A percentile compares a stretch with the other conserved stretches of the same genome.
Evolutionary conservation across 1,139 yeast species (phyloP).

Genomic region (Pichia sp.): DNA sequence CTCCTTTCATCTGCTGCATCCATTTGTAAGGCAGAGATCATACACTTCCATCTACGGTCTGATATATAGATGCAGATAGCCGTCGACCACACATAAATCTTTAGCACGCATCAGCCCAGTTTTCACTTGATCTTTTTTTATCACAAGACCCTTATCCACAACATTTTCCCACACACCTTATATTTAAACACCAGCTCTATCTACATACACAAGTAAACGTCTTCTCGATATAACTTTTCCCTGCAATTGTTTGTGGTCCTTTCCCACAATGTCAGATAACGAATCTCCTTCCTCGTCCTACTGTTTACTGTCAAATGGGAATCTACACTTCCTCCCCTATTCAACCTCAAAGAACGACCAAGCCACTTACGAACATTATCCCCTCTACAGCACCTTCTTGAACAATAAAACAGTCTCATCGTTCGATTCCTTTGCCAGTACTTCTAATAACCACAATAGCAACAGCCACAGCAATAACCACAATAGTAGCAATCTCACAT

Average conservation of each 20-base stretch:
- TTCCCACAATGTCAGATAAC: conserved; percentile 6
- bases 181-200: not conserved
- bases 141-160: not conserved
- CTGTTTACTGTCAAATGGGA: conserved; percentile 31
- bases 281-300: conserved; percentile 21
- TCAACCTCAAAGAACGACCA: conserved; percentile 4
- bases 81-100: not conserved
- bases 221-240: not conserved
- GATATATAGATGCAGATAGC: not conserved
- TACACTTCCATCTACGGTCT: no score
- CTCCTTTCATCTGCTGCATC: no score
- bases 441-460: not conserved
- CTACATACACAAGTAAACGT: not conserved
- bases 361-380: conserved; percentile 6
- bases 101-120: not conserved
- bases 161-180: not conserved
- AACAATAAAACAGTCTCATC: conserved; percentile 23
- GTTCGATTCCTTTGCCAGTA: conserved; percentile 7
- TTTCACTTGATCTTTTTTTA: not conserved
- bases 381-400: conserved; percentile 18
- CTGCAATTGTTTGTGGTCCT: not conserved
- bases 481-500: not conserved
- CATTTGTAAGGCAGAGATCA: no score
- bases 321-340: conserved; percentile 30
- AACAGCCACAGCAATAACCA: not conserved